Evolutionary conservation across 225 moss, liverwort and hornwort species (phyloP), one percentile per base, ranked within the genome.

Genomic region (Lunularia cruciata): DNA sequence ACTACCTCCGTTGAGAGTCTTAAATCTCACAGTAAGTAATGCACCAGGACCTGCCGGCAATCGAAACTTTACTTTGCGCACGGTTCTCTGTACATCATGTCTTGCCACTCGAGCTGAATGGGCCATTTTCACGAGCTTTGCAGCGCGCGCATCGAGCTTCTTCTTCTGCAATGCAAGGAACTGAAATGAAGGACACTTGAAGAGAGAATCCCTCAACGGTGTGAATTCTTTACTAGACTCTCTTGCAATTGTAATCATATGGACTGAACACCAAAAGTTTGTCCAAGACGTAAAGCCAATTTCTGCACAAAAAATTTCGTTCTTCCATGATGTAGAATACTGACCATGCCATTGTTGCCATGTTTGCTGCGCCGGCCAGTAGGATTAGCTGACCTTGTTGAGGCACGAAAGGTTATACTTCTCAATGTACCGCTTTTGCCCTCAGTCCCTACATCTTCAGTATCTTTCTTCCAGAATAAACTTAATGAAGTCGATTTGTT

Each of bases 91-190:
- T 42, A 69, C 66, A 69, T 92, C 90, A 46, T 84, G 87, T 32
- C 83, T 81, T 27, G 88, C 72, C 62, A 83, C 77, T 65, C 88
- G 88, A 5, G 85, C 63, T 47, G 91, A 84, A 64, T 91, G 89
- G 39, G 79, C 88, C 80, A 88, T 77, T 77, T 92, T 95, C 33
- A 87, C 88, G 60, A 90, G 82, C 73, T 92, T 95, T 71, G 90
- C 88, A 75, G 95, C 86, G 62, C 88, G 80, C 31, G 82, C 86
- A 43, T 88, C 90, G 25, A 73, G 72, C 75, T 90, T 92, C 47
- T 85, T 90, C 72, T 92, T 95, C 92, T 95, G 81, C 57, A 69
- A 59, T 28, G 63, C 18, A 45, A 31, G 18, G 13, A 6, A 40
- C 6, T 6, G 8, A 40, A n/a, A n/a, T n/a, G n/a, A n/a, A n/a